Evolutionary conservation across 331 rosid genomes (phyloP).

Genomic region (Phaseolus coccineus): DNA sequence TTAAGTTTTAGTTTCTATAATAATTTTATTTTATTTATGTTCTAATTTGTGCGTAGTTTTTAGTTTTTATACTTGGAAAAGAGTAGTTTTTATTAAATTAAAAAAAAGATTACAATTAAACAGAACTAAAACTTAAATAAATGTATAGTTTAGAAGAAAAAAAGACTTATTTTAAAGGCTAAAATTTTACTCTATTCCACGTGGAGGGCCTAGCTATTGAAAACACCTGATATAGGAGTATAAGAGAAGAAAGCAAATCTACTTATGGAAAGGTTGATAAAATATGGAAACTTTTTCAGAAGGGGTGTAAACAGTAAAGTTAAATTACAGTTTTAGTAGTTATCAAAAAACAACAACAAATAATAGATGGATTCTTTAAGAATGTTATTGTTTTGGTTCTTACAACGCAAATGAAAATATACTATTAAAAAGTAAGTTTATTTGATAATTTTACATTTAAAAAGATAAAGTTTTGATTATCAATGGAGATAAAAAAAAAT

Average conservation of each 20-base stretch:
- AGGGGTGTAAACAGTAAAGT: background rate
- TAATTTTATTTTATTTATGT: too few relatives aligned
- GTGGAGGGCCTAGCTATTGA: background rate
- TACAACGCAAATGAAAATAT: background rate
- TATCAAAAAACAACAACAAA: background rate
- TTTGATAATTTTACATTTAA: too few relatives aligned
- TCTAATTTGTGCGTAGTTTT: too few relatives aligned
- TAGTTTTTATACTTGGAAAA: too few relatives aligned
- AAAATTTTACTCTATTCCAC: background rate
- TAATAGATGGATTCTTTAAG: too few relatives aligned
- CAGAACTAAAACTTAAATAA: background rate
- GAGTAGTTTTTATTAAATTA: background rate
- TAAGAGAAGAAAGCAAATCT: background rate
- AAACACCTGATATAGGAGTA: background rate
- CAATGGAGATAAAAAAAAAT: background rate
- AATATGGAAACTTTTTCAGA: background rate
- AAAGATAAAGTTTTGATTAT: background rate
- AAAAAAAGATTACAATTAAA: background rate
- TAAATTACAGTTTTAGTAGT: conserved; percentile 28
- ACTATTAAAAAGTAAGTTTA: too few relatives aligned
- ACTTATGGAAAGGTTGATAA: background rate
- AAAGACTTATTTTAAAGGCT: background rate
- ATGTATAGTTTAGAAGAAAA: background rate
- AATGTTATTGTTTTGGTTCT: too few relatives aligned
- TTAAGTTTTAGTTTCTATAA: too few relatives aligned